A percentile compares a stretch with the other conserved stretches of the same genome.
Conservation (phyloP, 1,284 basidiomycete genomes). For the Trichosporon ovoides region DNA sequence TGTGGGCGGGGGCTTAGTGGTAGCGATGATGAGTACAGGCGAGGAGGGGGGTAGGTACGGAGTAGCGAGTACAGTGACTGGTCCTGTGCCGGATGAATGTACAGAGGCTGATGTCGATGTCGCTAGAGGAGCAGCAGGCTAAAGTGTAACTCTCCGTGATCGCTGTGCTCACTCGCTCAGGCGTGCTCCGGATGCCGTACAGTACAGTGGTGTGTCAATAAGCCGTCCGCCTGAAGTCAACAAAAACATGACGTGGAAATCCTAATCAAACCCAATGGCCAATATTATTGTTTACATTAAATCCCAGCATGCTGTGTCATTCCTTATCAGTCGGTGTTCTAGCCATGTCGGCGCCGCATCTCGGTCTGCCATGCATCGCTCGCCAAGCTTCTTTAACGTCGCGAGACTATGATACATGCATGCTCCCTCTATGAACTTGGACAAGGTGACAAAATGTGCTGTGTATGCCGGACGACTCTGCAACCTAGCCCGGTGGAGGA, state of each 20-base stretch:
- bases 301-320: slow-evolving; percentile 5
- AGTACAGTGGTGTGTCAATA: slow-evolving; percentile 4
- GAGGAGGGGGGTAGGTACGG: not conserved
- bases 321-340: slow-evolving; percentile 4
- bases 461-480: not conserved
- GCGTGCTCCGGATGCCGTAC: not conserved
- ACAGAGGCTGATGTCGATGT: slow-evolving; percentile 1
- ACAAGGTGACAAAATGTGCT: not conserved
- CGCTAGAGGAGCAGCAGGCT: not conserved
- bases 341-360: not conserved
- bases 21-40: not conserved
- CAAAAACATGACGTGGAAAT: slow-evolving; percentile 6
- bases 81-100: not conserved
- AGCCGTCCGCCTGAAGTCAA: slow-evolving; percentile 1
- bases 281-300: slow-evolving; percentile 6
- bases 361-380: not conserved
- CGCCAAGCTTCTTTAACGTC: not conserved
- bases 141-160: not conserved
- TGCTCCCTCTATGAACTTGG: slow-evolving; percentile 2
- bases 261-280: slow-evolving; percentile 4
- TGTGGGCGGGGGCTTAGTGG: not conserved
- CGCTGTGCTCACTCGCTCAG: not conserved
- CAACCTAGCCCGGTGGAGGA: not conserved
- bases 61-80: not conserved
- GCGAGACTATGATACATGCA: not conserved